Conservation (phyloP, 495 filamentous ascomycete genomes). For the Apiosordaria backusii region DNA sequence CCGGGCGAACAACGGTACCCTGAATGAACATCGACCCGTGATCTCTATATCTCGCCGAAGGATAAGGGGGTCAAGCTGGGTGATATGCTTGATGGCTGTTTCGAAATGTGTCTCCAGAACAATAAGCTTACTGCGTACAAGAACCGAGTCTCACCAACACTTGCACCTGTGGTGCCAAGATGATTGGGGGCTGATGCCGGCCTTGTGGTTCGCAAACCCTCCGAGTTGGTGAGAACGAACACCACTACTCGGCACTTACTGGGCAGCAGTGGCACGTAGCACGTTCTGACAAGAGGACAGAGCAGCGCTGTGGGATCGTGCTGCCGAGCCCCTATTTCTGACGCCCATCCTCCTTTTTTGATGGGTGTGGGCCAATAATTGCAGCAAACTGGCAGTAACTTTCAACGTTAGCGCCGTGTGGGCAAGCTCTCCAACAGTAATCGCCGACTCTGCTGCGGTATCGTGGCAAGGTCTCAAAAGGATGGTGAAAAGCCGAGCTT, state of each 20-base stretch:
- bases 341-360: not conserved
- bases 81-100: not conserved
- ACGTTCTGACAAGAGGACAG: not conserved
- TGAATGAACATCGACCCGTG: not conserved
- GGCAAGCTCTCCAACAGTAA: not conserved
- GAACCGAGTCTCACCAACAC: not conserved
- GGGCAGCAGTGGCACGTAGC: not conserved
- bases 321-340: not conserved
- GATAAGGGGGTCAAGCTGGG: not conserved
- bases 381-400: not conserved
- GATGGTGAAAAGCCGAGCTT: not conserved
- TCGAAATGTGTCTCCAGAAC: too few relatives aligned
- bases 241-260: not conserved
- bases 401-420: not conserved
- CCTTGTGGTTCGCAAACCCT: not conserved
- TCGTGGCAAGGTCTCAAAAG: constrained; percentile 2
- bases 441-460: constrained; percentile 5
- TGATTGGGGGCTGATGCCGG: not conserved
- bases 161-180: not conserved
- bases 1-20: too few relatives aligned
- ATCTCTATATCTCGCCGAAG: not conserved
- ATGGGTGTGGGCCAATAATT: not conserved
- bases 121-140: not conserved
- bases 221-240: not conserved
- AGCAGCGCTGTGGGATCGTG: too few relatives aligned